These are phyloP conservation scores for Tolypocladium ophioglossoides DNA, from an alignment of 2,329 filamentous ascomycete genomes.

Conservation along the genomic window DNA sequence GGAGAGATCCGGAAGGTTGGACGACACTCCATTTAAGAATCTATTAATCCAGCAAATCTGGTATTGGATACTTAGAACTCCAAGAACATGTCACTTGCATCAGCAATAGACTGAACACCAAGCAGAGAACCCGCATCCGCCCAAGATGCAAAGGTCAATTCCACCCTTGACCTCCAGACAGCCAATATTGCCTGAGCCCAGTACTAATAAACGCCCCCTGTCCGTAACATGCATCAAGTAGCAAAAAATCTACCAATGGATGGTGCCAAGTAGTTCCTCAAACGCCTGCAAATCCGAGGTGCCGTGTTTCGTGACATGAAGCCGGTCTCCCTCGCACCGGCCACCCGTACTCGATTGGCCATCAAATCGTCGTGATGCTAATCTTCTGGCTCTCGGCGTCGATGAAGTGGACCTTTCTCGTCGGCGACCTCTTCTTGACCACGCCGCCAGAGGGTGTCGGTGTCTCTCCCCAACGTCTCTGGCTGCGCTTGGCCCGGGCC, in stretches of 20 bases:
- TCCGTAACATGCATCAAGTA: not conserved
- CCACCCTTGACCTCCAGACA: not conserved
- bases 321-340: not conserved
- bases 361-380: conserved; percentile 20
- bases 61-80: not conserved
- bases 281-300: not conserved
- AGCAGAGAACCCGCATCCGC: not conserved
- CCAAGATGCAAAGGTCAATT: not conserved
- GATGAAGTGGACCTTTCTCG: conserved; percentile 28
- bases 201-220: not conserved
- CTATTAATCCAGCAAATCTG: not conserved
- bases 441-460: conserved; percentile 10
- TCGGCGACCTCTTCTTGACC: conserved; percentile 14
- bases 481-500: conserved; percentile 44
- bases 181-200: not conserved
- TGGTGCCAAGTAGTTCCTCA: not conserved
- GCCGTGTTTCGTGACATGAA: not conserved
- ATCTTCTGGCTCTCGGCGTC: conserved; percentile 25
- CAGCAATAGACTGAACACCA: not conserved
- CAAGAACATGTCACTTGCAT: not conserved
- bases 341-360: not conserved
- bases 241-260: no score
- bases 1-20: not conserved
- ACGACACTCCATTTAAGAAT: not conserved
- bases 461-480: conserved; percentile 32